A percentile compares a stretch with the other conserved stretches of the same genome.
These are phyloP conservation scores for Penicillium sp. DNA, from an alignment of 2,329 filamentous ascomycete species.

Conservation along the genomic window DNA sequence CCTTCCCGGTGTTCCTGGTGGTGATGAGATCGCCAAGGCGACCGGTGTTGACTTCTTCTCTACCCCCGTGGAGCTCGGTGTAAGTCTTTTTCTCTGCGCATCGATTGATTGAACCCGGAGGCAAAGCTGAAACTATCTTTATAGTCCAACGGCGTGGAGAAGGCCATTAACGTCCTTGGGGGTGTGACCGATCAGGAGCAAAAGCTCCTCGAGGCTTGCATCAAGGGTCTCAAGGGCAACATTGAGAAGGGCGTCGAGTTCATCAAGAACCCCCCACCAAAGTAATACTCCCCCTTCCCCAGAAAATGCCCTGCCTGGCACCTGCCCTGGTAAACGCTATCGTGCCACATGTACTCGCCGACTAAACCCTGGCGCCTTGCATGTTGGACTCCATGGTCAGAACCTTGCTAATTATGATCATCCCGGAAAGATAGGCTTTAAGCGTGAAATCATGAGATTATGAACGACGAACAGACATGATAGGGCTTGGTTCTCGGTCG, in stretches of 20 bases:
- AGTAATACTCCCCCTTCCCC: constrained; percentile 60
- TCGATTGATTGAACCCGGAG: constrained; percentile 1
- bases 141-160: constrained; percentile 79
- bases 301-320: constrained; percentile 11
- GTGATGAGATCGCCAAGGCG: constrained; percentile 79
- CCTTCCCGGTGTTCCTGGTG: constrained; percentile 83
- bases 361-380: constrained; percentile 1
- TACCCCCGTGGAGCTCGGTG: constrained; percentile 89
- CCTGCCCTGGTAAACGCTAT: constrained; percentile 9
- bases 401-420: constrained; percentile 37
- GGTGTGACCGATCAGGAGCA: constrained; percentile 83
- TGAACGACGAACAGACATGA: constrained; percentile 23
- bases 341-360: constrained; percentile 8
- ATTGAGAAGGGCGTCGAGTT: constrained; percentile 93
- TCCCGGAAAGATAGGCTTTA: constrained; percentile 48
- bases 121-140: constrained; percentile 28
- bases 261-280: constrained; percentile 80
- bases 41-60: constrained; percentile 93
- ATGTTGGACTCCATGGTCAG: constrained; percentile 19
- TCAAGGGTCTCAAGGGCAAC: constrained; percentile 82
- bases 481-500: constrained; percentile 16
- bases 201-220: constrained; percentile 72
- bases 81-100: constrained; percentile 52
- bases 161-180: constrained; percentile 75
- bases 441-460: constrained; percentile 29